These are phyloP conservation scores for Chaetomiaceae sp. DNA, from an alignment of 2,329 filamentous ascomycete species.

Conservation along the genomic window DNA sequence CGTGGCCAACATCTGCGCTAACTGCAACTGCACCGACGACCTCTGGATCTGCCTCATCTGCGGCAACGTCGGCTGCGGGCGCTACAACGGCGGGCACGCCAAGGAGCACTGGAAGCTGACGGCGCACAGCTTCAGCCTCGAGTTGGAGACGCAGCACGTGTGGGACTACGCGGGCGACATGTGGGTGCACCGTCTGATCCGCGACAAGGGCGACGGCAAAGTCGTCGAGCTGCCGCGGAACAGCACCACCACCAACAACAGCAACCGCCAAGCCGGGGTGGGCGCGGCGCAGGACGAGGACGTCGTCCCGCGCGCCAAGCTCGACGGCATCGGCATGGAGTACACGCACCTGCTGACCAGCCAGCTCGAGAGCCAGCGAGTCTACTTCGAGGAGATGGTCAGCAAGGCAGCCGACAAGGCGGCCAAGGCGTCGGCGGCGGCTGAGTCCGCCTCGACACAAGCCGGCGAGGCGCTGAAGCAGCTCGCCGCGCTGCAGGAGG, in stretches of 20 bases:
- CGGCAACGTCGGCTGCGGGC: slow-evolving; percentile 84
- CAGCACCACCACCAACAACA: slow-evolving; percentile 30
- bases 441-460: slow-evolving; percentile 52
- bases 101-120: slow-evolving; percentile 91
- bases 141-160: slow-evolving; percentile 87
- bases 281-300: slow-evolving; percentile 50
- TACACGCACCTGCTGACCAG: slow-evolving; percentile 91
- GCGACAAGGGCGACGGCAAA: slow-evolving; percentile 88
- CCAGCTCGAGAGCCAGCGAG: slow-evolving; percentile 85
- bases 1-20: slow-evolving; percentile 66
- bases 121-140: slow-evolving; percentile 84
- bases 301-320: slow-evolving; percentile 62
- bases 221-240: slow-evolving; percentile 73
- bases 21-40: slow-evolving; percentile 74
- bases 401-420: slow-evolving; percentile 88
- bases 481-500: slow-evolving; percentile 45
- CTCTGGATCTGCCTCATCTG: slow-evolving; percentile 96
- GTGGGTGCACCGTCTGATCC: slow-evolving; percentile 92
- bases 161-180: slow-evolving; percentile 97
- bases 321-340: slow-evolving; percentile 78
- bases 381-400: slow-evolving; percentile 91
- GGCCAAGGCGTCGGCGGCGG: slow-evolving; percentile 60
- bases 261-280: slow-evolving; percentile 9
- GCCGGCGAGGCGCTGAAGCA: slow-evolving; percentile 45
- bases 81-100: slow-evolving; percentile 89